Conservation (phyloP, 257 asterid genomes). For the Anisodus acutangulus region DNA sequence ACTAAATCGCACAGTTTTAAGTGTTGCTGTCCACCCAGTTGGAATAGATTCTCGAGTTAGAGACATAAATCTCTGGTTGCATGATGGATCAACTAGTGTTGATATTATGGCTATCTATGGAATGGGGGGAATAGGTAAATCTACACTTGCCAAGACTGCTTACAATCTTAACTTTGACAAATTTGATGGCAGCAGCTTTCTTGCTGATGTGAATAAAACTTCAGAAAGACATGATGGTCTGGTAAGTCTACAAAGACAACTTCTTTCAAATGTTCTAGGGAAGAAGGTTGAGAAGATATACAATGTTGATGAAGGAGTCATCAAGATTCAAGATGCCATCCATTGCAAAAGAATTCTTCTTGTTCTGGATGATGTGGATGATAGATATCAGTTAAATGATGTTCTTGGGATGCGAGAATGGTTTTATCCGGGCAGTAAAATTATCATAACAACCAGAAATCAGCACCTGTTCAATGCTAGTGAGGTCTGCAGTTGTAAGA, state of each 20-base stretch:
- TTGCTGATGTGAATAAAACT: constrained; percentile 30
- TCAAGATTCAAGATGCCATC: constrained; percentile 17
- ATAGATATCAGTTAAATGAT: constrained; percentile 24
- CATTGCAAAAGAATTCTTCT: constrained; percentile 25
- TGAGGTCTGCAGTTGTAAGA: constrained; percentile 6
- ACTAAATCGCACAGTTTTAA: neutral
- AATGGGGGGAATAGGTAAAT: constrained; percentile 34
- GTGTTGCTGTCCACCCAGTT: constrained; percentile 16
- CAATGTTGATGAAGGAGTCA: constrained; percentile 27
- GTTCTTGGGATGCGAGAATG: constrained; percentile 32
- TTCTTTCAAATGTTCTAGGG: constrained; percentile 31
- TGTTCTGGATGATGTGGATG: constrained; percentile 37
- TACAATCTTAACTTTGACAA: constrained; percentile 6
- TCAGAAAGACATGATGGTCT: constrained; percentile 27
- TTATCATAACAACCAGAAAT: constrained; percentile 36
- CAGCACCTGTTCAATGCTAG: constrained; percentile 3
- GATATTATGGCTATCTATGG: constrained; percentile 29
- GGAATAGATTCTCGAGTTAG: constrained; percentile 34
- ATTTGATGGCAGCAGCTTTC: constrained; percentile 35
- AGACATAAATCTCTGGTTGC: constrained; percentile 31
- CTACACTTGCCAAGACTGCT: constrained; percentile 29
- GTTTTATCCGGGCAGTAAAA: constrained; percentile 36
- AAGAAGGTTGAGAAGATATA: neutral
- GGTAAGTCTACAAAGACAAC: constrained; percentile 31
- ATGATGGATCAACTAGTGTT: constrained; percentile 14